Conservation (phyloP, 2,329 filamentous ascomycete species). For the Ustulina deusta region DNA sequence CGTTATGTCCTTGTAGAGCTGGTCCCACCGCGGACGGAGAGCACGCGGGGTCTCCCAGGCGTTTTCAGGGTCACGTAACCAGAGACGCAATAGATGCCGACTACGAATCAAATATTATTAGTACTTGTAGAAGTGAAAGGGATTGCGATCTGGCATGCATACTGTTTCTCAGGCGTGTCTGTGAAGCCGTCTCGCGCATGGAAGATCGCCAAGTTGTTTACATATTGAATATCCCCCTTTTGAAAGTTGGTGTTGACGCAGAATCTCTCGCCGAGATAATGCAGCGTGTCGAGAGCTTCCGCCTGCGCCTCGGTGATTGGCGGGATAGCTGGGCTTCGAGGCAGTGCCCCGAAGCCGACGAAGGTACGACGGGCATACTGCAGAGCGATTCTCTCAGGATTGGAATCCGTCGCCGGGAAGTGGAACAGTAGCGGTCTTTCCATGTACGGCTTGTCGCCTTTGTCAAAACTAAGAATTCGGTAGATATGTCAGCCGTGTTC, state of each 20-base stretch:
- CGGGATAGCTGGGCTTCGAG: conserved; percentile 66
- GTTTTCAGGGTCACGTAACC: conserved; percentile 62
- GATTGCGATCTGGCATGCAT: conserved; percentile 43
- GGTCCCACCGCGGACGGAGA: conserved; percentile 62
- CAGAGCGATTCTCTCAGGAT: conserved; percentile 67
- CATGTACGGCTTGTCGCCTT: conserved; percentile 59
- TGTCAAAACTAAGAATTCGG: conserved; percentile 49
- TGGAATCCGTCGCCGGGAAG: conserved; percentile 59
- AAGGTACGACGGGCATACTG: conserved; percentile 72
- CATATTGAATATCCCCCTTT: conserved; percentile 65
- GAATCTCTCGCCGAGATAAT: conserved; percentile 62
- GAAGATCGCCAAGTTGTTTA: conserved; percentile 67
- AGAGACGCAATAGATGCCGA: conserved; percentile 63
- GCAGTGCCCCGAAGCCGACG: conserved; percentile 67
- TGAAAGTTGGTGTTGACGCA: conserved; percentile 60
- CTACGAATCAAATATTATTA: conserved; percentile 45
- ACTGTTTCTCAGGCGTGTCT: conserved; percentile 59
- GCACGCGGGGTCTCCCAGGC: conserved; percentile 61
- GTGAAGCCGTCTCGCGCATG: conserved; percentile 64
- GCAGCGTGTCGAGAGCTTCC: conserved; percentile 64
- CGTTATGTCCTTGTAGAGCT: conserved; percentile 64
- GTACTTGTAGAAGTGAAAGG: not conserved
- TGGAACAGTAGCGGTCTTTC: conserved; percentile 67
- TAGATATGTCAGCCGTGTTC: conserved; percentile 7
- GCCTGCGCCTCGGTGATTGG: conserved; percentile 66